Conservation (phyloP, 257 asterid genomes). For the Solanum piurae region DNA sequence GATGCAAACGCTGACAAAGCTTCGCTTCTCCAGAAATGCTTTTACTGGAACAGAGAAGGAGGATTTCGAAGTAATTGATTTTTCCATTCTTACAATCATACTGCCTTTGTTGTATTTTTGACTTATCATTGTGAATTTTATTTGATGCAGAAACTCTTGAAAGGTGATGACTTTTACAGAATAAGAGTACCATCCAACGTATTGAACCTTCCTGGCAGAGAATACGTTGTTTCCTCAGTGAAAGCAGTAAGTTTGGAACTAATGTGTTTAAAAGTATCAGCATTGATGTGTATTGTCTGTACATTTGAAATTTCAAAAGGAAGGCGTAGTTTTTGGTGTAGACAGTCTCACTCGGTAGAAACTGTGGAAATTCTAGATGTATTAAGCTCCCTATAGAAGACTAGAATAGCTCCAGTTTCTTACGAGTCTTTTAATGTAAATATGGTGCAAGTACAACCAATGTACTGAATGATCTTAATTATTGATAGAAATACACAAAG, state of each 20-base stretch:
- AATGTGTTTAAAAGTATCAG: neutral
- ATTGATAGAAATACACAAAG: too few relatives aligned
- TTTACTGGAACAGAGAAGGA: slow-evolving; percentile 61
- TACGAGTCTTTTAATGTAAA: too few relatives aligned
- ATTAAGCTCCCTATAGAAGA: too few relatives aligned
- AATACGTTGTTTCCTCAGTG: slow-evolving; percentile 63
- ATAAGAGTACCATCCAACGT: slow-evolving; percentile 77
- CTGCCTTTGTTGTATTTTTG: neutral
- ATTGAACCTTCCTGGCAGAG: slow-evolving; percentile 65
- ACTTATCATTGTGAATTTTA: slow-evolving; percentile 1
- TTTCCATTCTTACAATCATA: neutral
- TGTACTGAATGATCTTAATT: too few relatives aligned
- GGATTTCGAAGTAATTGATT: slow-evolving; percentile 48
- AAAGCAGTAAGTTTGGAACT: slow-evolving; percentile 60
- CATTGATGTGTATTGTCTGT: neutral
- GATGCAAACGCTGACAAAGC: slow-evolving; percentile 84
- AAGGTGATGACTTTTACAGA: slow-evolving; percentile 79
- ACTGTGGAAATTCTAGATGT: too few relatives aligned
- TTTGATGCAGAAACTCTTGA: slow-evolving; percentile 61
- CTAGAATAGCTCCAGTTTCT: too few relatives aligned
- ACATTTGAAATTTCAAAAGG: neutral
- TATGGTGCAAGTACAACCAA: too few relatives aligned
- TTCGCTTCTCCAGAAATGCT: slow-evolving; percentile 75
- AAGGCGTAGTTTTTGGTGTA: neutral
- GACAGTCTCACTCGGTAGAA: too few relatives aligned